Percentiles rank a stretch among this genome's conserved stretches.
Conservation (phyloP, 768 basidiomycete genomes). For the Lentinula guzmanii region DNA sequence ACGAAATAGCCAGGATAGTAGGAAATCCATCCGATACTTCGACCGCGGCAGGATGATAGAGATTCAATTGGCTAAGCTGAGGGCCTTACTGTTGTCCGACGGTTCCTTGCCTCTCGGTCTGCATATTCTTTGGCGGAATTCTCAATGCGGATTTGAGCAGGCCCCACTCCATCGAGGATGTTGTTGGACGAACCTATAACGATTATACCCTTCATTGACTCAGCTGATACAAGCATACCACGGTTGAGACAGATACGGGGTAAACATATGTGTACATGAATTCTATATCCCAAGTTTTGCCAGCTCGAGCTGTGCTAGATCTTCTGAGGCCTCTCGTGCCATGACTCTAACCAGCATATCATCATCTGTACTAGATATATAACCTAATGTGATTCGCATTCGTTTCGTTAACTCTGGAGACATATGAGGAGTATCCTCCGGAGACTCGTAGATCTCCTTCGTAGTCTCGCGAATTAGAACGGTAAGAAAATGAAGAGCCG, state of each 20-base stretch:
- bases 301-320: constrained; percentile 42
- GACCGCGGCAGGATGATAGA: constrained; percentile 13
- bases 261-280: constrained; percentile 28
- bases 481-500: constrained; percentile 79
- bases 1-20: constrained; percentile 64
- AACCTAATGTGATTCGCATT: constrained; percentile 56
- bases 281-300: constrained; percentile 35
- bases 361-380: constrained; percentile 65
- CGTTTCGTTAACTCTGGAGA: constrained; percentile 36
- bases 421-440: constrained; percentile 21
- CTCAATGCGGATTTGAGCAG: constrained; percentile 7
- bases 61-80: too few relatives aligned
- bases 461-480: constrained; percentile 59
- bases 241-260: constrained; percentile 96
- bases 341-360: constrained; percentile 69
- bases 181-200: constrained; percentile 44
- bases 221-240: constrained; percentile 56
- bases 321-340: constrained; percentile 66
- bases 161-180: background rate
- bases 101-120: constrained; percentile 21
- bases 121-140: constrained; percentile 13
- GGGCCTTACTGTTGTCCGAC: background rate
- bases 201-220: constrained; percentile 77
- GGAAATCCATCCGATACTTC: constrained; percentile 29
- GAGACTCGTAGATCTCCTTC: constrained; percentile 40